Conservation (phyloP, 2,329 filamentous ascomycete genomes). For the Diaporthe aspalathi region DNA sequence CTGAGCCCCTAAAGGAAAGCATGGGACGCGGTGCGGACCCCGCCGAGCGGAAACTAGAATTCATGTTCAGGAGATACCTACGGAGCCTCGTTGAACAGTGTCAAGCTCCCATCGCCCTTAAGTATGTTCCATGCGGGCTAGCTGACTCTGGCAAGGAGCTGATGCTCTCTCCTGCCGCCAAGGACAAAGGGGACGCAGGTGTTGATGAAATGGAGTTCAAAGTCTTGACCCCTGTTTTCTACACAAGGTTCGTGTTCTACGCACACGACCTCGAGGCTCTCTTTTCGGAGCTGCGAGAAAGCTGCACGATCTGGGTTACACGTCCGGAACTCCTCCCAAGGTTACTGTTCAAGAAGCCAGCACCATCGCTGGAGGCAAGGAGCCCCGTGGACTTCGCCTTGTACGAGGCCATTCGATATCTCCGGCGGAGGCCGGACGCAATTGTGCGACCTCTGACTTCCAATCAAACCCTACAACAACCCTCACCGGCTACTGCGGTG, state of each 20-base stretch:
- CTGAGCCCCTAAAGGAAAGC: constrained; percentile 69
- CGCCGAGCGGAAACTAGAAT: constrained; percentile 61
- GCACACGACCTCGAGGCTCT: constrained; percentile 71
- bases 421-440: constrained; percentile 56
- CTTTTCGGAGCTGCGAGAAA: constrained; percentile 69
- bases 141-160: constrained; percentile 50
- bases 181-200: constrained; percentile 33
- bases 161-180: constrained; percentile 50
- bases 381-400: constrained; percentile 52
- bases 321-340: constrained; percentile 63
- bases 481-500: constrained; percentile 40
- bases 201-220: constrained; percentile 63
- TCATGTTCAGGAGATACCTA: constrained; percentile 60
- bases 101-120: constrained; percentile 58
- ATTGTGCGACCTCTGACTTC: constrained; percentile 57
- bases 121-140: constrained; percentile 65
- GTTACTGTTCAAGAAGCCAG: constrained; percentile 55
- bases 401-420: constrained; percentile 57
- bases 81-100: constrained; percentile 61
- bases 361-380: constrained; percentile 50
- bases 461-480: constrained; percentile 41
- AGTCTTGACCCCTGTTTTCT: constrained; percentile 74
- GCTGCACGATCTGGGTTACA: constrained; percentile 68
- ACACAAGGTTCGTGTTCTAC: constrained; percentile 73
- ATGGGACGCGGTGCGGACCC: constrained; percentile 64